A percentile compares a stretch with the other conserved stretches of the same genome.
phyloP scores from a whole-genome alignment of 371 early-diverging fungal genomes.

The Apophysomyces variabilis region DNA sequence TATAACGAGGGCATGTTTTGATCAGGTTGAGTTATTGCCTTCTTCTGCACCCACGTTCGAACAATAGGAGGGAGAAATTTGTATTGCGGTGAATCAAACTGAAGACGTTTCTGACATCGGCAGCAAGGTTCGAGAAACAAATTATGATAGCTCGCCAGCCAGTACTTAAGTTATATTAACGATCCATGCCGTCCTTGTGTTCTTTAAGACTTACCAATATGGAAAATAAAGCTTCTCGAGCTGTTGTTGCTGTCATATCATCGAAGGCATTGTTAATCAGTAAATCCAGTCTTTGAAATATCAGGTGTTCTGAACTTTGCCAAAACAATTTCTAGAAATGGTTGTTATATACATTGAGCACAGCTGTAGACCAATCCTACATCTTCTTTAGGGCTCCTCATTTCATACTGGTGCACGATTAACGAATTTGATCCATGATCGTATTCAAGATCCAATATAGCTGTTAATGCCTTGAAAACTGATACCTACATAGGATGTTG shows the following conservation, averaged over 20 bases:
- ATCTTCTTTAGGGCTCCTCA: conserved; percentile 44
- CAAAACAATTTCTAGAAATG: conserved; percentile 23
- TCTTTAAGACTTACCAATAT: conserved; percentile 30
- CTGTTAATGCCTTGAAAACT: conserved; percentile 35
- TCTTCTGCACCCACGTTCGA: conserved; percentile 46
- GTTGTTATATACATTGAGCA: neutral
- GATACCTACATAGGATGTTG: conserved; percentile 25
- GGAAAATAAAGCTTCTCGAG: conserved; percentile 36
- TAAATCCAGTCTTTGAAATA: conserved; percentile 46
- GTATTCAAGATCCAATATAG: conserved; percentile 38
- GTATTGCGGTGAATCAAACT: conserved; percentile 50
- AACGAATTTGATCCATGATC: conserved; percentile 32
- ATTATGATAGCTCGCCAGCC: conserved; percentile 46
- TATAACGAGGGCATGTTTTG: conserved; percentile 15
- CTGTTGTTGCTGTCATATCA: conserved; percentile 39
- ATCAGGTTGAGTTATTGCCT: conserved; percentile 14
- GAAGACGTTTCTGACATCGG: conserved; percentile 47
- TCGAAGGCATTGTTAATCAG: conserved; percentile 40
- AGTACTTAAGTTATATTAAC: conserved; percentile 25
- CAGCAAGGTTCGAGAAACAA: conserved; percentile 45
- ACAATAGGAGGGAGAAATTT: conserved; percentile 50
- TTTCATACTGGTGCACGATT: conserved; percentile 42
- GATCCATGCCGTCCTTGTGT: neutral
- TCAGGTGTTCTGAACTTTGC: conserved; percentile 39
- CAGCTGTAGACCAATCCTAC: conserved; percentile 16